These are phyloP conservation scores for Alternaria hordeiaustralica DNA, from an alignment of 2,329 filamentous ascomycete species.

Conservation along the genomic window DNA sequence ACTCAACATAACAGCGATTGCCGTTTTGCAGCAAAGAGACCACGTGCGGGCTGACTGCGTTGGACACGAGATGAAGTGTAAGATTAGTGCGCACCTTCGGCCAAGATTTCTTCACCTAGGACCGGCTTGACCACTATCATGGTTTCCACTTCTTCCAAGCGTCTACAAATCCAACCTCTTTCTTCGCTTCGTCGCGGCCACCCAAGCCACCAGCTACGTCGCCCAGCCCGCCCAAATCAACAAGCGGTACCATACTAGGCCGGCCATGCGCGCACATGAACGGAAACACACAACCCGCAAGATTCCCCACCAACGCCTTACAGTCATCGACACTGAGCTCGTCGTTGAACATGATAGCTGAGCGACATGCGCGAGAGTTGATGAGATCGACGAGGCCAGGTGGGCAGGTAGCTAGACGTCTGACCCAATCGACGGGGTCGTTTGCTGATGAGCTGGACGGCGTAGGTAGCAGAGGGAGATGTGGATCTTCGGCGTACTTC, in stretches of 20 bases:
- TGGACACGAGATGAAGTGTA: no score
- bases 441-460: not conserved
- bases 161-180: not conserved
- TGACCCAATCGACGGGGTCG: conserved; percentile 59
- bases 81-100: no score
- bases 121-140: no score
- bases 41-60: no score
- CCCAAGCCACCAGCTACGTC: not conserved
- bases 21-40: no score
- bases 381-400: conserved; percentile 76
- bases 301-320: conserved; percentile 58
- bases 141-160: conserved; percentile 1
- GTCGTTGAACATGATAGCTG: conserved; percentile 89
- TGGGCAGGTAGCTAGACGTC: conserved; percentile 72
- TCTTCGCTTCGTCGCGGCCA: not conserved
- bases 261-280: conserved; percentile 85
- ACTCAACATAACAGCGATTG: no score
- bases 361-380: conserved; percentile 77
- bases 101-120: no score
- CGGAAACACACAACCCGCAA: conserved; percentile 73
- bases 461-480: not conserved
- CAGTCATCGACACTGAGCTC: conserved; percentile 66
- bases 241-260: conserved; percentile 58
- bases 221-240: conserved; percentile 29
- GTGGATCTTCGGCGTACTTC: conserved; percentile 53